Evolutionary conservation across 148 eudicot species (phyloP).

Genomic region (Spergularia marina): DNA sequence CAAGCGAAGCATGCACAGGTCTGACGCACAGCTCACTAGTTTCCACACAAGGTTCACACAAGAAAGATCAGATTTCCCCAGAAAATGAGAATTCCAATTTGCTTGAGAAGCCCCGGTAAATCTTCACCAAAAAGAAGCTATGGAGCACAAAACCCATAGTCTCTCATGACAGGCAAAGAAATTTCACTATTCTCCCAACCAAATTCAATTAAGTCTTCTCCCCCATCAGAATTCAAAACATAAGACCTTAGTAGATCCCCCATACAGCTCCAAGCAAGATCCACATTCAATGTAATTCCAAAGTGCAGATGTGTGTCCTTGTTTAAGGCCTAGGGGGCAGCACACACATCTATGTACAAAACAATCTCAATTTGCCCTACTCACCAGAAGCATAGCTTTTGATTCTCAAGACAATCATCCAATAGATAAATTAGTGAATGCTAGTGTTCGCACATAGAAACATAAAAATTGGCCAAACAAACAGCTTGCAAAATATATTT

Average conservation of each 20-base stretch:
- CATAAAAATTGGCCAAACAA: background rate
- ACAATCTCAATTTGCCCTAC: background rate
- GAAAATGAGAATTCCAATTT: too few species aligned
- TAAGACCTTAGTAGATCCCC: background rate
- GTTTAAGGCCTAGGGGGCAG: too few species aligned
- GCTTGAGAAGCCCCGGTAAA: background rate
- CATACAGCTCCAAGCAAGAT: too few species aligned
- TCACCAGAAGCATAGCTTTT: background rate
- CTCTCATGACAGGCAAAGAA: background rate
- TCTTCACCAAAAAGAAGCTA: background rate
- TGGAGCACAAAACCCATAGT: background rate
- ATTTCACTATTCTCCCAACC: too few species aligned
- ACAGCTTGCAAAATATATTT: background rate
- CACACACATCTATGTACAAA: too few species aligned
- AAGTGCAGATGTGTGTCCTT: too few species aligned
- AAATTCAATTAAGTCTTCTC: background rate
- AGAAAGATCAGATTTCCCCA: background rate
- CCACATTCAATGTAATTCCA: too few species aligned
- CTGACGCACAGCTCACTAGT: background rate
- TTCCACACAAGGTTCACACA: background rate
- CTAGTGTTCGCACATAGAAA: background rate
- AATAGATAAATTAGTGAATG: background rate
- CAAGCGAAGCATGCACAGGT: background rate
- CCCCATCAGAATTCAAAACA: background rate
- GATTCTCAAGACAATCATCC: background rate